Base-by-base conservation (phyloP, 2,329 filamentous ascomycete species). In the Elsinoe ampelina region DNA sequence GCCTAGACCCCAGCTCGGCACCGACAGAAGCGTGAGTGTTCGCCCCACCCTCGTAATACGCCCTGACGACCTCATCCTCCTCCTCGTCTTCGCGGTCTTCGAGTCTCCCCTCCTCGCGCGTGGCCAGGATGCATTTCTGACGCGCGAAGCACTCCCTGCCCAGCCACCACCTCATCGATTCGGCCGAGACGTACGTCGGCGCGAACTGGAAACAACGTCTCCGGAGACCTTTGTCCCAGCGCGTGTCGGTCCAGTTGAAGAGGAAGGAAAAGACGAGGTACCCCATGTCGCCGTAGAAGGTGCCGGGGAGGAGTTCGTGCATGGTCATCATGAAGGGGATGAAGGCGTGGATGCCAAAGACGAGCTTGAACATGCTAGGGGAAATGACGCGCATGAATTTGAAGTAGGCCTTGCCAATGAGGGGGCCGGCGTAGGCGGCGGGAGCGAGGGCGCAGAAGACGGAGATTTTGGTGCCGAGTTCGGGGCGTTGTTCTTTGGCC, bases 101-200 rank as follows among this genome's bases (percentile, higher is more conserved):
- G 57, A 83, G 76, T 26, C 70, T 73, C 42, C 85, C 82, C 63
- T 86, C 82, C 60, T 91, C 86, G 38, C 81, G 80, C 0, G 90
- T 95, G 1, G 87, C 80, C 5, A 96, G 75, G 54, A 96, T 95
- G 66, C 91, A 96, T 67, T 87, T 89, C 65, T 95, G 89, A 63
- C 79, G 83, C 22, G 82, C 85, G 65, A 95, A 96, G 63, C 90
- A 90, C 64, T 93, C 89, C 3, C 85, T 76, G 0, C 91, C 92
- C 0, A 96, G 78, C 92, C 92, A 96, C 92, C 92, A 97, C 5
- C 89, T 79, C 89, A 96, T 95, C 58, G 84, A 86, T 72, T 96
- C 90, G 0, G 89, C 81, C 63, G 85, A 89, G 52, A 96, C 89
- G 65, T 95, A 95, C 0, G 95, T 89, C 1, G 92, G 92, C 0